A percentile compares a stretch with the other conserved stretches of the same genome.
Evolutionary conservation across 495 filamentous ascomycete species (phyloP).

Genomic region (Entonaema liquescens): DNA sequence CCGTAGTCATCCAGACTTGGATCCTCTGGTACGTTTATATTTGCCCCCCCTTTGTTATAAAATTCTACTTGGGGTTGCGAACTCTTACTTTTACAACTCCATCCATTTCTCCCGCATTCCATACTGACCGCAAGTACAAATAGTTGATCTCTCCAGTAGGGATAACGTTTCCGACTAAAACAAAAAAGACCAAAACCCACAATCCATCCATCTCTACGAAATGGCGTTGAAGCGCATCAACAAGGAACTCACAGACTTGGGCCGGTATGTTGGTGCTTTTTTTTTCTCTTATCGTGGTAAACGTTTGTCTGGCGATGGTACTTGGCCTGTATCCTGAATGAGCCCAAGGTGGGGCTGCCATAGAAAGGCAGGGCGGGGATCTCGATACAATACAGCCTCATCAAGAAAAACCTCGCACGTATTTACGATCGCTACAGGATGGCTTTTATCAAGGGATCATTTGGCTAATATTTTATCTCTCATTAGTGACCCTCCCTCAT

Average conservation of each 20-base stretch:
- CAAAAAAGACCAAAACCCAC: constrained; percentile 29
- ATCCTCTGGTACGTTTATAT: constrained; percentile 25
- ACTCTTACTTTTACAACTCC: constrained; percentile 32
- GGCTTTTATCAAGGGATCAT: not conserved
- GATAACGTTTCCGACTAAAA: constrained; percentile 33
- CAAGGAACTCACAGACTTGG: constrained; percentile 99
- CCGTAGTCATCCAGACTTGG: not conserved
- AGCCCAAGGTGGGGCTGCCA: constrained; percentile 48
- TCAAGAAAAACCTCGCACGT: not conserved
- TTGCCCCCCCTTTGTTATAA: not conserved
- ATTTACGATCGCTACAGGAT: not conserved
- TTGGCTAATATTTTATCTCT: constrained; percentile 53
- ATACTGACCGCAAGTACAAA: constrained; percentile 44
- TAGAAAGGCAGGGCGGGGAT: constrained; percentile 46
- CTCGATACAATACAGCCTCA: constrained; percentile 20
- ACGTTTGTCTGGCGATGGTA: constrained; percentile 26
- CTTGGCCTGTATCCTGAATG: constrained; percentile 15
- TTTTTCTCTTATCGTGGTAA: constrained; percentile 15
- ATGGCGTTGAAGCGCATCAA: constrained; percentile 99
- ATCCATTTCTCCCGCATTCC: constrained; percentile 42
- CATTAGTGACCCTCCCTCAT: constrained; percentile 98
- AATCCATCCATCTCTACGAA: constrained; percentile 50
- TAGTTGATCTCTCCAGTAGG: constrained; percentile 42
- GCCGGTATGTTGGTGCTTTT: constrained; percentile 75
- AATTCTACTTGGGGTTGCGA: not conserved